Conservation (phyloP, 2,329 filamentous ascomycete genomes). For the Uncinocarpus reesii region DNA sequence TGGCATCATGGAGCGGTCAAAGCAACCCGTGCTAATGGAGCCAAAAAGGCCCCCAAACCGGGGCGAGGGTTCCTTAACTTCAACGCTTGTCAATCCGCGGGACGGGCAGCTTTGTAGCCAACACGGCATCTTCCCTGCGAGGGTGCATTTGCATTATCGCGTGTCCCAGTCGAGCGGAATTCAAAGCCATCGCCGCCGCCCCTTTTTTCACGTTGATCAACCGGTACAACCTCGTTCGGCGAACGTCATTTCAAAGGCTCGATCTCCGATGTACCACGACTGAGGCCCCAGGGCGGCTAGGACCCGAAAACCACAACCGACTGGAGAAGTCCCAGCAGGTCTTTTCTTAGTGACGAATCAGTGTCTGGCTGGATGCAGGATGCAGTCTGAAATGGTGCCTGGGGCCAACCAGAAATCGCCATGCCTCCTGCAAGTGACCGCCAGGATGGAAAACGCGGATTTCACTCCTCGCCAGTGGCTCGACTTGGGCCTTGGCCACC, state of each 20-base stretch:
- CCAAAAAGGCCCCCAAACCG: no score
- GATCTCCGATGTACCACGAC: constrained; percentile 1
- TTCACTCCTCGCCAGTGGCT: not conserved
- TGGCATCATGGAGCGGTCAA: no score
- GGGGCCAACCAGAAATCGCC: constrained; percentile 5
- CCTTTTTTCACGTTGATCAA: no score
- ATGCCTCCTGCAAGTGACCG: not conserved
- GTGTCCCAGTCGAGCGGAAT: no score
- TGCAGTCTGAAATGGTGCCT: not conserved
- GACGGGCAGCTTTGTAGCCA: no score
- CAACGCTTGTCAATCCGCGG: no score
- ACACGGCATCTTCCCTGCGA: no score
- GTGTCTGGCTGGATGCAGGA: not conserved
- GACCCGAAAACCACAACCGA: no score
- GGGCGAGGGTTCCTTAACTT: no score
- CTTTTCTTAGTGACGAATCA: not conserved
- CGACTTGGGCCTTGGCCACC: constrained; percentile 3
- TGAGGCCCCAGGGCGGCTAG: not conserved
- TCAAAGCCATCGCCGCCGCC: no score
- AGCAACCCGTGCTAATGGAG: no score
- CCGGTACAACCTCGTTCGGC: constrained; percentile 10
- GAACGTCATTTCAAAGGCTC: constrained; percentile 4
- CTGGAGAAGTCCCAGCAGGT: not conserved
- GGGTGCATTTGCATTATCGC: no score
- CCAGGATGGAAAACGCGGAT: not conserved